phyloP scores from a whole-genome alignment of 2,329 filamentous ascomycete genomes.

The Dissoconium aciculare region DNA sequence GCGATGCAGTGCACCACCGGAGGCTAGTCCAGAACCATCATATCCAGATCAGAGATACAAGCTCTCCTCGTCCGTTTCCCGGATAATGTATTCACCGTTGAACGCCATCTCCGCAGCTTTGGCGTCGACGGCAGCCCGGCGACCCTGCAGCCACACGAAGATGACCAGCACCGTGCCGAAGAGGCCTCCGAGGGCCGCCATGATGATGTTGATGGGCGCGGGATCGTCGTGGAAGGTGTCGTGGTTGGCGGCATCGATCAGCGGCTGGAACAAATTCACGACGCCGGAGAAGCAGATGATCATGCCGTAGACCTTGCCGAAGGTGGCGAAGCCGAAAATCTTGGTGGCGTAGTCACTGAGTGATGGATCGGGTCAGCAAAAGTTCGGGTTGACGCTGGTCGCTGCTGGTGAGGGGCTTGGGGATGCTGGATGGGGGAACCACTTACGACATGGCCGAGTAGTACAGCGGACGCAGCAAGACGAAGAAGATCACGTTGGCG shows the following conservation, averaged over 20 bases:
- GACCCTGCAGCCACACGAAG: constrained; percentile 39
- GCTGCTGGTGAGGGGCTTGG: too few relatives aligned
- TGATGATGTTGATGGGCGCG: constrained; percentile 56
- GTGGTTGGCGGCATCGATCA: constrained; percentile 63
- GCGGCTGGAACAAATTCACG: constrained; percentile 69
- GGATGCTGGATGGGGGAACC: too few relatives aligned
- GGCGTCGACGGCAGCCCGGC: neutral
- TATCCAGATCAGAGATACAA: too few relatives aligned
- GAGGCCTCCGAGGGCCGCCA: constrained; percentile 46
- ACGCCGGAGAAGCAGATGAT: constrained; percentile 75
- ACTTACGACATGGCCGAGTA: constrained; percentile 61
- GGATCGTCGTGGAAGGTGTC: constrained; percentile 57
- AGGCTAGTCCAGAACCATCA: too few relatives aligned
- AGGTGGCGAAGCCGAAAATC: constrained; percentile 86
- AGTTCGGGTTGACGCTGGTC: too few relatives aligned
- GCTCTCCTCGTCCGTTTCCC: too few relatives aligned
- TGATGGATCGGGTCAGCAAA: too few relatives aligned
- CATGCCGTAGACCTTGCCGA: constrained; percentile 79
- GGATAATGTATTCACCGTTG: too few relatives aligned
- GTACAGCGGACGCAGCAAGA: constrained; percentile 73
- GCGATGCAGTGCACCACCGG: too few relatives aligned
- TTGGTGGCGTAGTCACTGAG: constrained; percentile 66
- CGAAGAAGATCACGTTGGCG: constrained; percentile 60
- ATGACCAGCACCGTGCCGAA: constrained; percentile 52
- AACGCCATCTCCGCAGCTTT: too few relatives aligned